phyloP scores from a whole-genome alignment of 345 rosid species.

The Garcia nutans region DNA sequence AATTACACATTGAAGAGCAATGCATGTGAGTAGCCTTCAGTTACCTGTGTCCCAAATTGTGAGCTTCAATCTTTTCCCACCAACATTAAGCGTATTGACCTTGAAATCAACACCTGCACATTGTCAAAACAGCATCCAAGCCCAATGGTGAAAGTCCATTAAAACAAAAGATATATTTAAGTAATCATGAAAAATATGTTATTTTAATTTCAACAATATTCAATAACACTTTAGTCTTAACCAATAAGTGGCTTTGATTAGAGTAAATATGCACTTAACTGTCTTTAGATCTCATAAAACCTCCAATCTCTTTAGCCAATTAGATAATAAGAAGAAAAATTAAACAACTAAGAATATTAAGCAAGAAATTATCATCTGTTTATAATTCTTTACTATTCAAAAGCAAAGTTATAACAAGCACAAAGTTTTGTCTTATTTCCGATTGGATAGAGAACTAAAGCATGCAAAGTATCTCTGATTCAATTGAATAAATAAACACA shows the following conservation, averaged over 20 bases:
- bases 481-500: too few relatives aligned
- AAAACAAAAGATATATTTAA: too few relatives aligned
- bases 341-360: too few relatives aligned
- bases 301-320: background rate
- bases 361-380: too few relatives aligned
- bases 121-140: background rate
- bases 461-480: background rate
- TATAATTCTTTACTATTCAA: background rate
- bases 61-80: slow-evolving; percentile 80
- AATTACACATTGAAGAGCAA: too few relatives aligned
- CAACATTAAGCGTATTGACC: slow-evolving; percentile 63
- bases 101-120: slow-evolving; percentile 92
- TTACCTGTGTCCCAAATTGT: slow-evolving; percentile 98
- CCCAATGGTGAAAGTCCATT: too few relatives aligned
- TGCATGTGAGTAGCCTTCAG: background rate
- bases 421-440: too few relatives aligned
- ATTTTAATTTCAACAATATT: too few relatives aligned
- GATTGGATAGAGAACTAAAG: background rate
- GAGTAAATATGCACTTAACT: too few relatives aligned
- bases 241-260: too few relatives aligned
- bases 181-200: too few relatives aligned
- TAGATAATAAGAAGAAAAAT: background rate
- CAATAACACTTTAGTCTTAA: too few relatives aligned
- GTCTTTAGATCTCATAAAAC: background rate
- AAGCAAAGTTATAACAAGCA: background rate